Evolutionary conservation across 352 stramenopile genomes (phyloP), one percentile per base, ranked within the genome.

Genomic region (Phytopythium chamaehyphon): DNA sequence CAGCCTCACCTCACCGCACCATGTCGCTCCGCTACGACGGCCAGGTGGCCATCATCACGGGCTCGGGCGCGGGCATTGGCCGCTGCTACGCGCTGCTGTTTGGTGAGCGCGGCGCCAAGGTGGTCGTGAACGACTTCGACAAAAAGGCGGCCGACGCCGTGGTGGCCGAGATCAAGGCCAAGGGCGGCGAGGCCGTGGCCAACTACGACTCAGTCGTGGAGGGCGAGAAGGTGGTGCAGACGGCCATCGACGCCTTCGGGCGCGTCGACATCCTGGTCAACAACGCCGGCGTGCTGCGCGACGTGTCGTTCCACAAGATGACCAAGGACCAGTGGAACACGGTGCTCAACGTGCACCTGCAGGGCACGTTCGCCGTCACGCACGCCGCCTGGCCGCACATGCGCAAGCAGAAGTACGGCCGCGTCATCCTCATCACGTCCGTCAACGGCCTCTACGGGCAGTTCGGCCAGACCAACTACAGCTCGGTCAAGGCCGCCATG

Each of bases 271-370:
- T 94, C 26, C 37, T 94, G n/a, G 74, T 92, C 37, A 94, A 94
- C 74, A 99, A 99, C 69, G 96, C 96, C 12, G 94, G 90, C 10
- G 95, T 98, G 61, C 62, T 99, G 73, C 79, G 96, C 61, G 68
- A 96, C 82, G 73, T 89, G 55, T 81, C 64, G 46, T 97, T 97
- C 61, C 61, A 71, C 59, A 96, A 96, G 69, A 96, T 97, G 88
- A 85, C 66, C 38, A 85, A 95, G 57, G 69, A 83, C 18, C 73
- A 96, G 54, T 97, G 86, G 85, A 87, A 96, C 57, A 68, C 77
- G 28, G 84, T 96, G 48, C 69, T 93, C 12, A 71, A 76, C 52
- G 82, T 91, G 16, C 85, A 96, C 69, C 70, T 96, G 12, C 70
- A 93, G 61, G 88, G 86, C 59, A 80, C 83, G 35, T 96, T 88